Evolutionary conservation across 768 basidiomycete species (phyloP).

Genomic region (Pleurotus pulmonarius): DNA sequence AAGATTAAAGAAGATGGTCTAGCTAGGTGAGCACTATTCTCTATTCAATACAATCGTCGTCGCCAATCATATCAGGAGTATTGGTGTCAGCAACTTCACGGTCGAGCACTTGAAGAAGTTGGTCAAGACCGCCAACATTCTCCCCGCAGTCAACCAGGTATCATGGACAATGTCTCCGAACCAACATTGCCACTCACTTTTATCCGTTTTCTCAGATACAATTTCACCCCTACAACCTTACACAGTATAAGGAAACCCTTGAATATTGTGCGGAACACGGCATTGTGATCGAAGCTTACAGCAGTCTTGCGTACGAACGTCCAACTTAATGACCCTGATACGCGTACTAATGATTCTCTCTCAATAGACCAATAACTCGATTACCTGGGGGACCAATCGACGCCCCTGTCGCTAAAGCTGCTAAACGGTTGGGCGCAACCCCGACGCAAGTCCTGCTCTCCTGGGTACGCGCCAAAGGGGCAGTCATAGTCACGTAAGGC

Average conservation of each 20-base stretch:
- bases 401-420: conserved; percentile 45
- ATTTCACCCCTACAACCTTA: conserved; percentile 59
- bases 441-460: conserved; percentile 64
- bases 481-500: conserved; percentile 62
- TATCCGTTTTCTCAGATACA: conserved; percentile 30
- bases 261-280: conserved; percentile 44
- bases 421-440: conserved; percentile 49
- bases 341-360: not conserved
- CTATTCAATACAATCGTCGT: not conserved
- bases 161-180: not conserved
- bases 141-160: conserved; percentile 75
- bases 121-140: conserved; percentile 45
- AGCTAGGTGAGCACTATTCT: conserved; percentile 28
- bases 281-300: conserved; percentile 56
- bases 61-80: conserved; percentile 41
- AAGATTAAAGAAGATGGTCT: conserved; percentile 40
- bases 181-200: not conserved
- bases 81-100: conserved; percentile 70
- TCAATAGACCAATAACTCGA: conserved; percentile 50
- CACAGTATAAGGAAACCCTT: conserved; percentile 40
- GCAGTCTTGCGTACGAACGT: conserved; percentile 41
- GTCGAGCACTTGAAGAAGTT: conserved; percentile 49
- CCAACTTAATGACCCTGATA: not conserved
- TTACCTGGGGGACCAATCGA: conserved; percentile 59
- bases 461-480: conserved; percentile 68